Base-by-base conservation (phyloP, 805 yeast genomes). In the Candida chilensis region DNA sequence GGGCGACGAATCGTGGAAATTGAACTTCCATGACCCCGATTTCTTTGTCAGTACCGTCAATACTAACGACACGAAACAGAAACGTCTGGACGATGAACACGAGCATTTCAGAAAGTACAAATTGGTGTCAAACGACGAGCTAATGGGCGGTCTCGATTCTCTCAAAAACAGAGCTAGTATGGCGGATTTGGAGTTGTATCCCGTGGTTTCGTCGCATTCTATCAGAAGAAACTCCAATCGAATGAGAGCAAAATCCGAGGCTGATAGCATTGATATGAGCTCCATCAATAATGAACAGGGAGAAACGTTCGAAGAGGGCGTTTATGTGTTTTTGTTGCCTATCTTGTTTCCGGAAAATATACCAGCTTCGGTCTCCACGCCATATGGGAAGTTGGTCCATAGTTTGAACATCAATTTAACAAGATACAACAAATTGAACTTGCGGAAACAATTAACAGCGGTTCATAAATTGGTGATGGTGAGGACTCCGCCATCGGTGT, bases 291-390 rank as follows among this genome's bases (percentile, higher is more conserved):
- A n/a, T 17, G 11, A 13, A 11, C 31, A 27, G n/a, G 39, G 36
- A 5, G 37, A 38, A 15, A 38, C 44, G 11, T 59, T 54, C 37
- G 67, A 67, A 37, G 73, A 88, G 1, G 94, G 94, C 15, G 70
- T 77, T 39, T 82, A 82, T 44, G 67, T 81, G 2, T 82, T 78
- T 42, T 47, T 78, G 13, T 48, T 81, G 5, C 90, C 92, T 0
- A 56, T 76, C 1, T 50, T 72, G 5, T 66, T 79, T 31, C 80
- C 85, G 0, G 61, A 71, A 16, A 66, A 64, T 33, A 67, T 78
- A 2, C 83, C 90, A 1, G 84, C 82, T 30, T 51, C 83, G 0
- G 58, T 75, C 10, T 46, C 52, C 5, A 65, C 80, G 1, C 63
- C 74, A 7, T 58, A 68, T 35, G 74, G 80, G 1, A 44, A 63